Evolutionary conservation across 1,284 basidiomycete genomes (phyloP).

Genomic region (Trametes versicolor): DNA sequence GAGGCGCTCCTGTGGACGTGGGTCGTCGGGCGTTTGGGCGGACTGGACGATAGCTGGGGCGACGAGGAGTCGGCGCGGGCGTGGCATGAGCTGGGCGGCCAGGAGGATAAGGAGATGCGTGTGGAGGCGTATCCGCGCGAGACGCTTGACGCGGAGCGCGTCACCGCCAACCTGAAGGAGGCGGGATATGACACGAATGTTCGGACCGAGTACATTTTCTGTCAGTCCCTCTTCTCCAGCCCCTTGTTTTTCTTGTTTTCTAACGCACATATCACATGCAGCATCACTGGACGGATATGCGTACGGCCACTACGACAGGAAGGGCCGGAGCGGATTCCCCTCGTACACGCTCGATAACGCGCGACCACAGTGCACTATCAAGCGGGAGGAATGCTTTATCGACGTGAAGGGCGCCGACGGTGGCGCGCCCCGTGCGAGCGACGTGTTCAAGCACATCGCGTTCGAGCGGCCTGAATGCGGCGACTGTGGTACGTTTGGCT

Average conservation of each 20-base stretch:
- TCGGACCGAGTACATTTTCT: conserved; percentile 41
- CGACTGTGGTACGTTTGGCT: conserved; percentile 54
- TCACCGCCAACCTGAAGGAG: conserved; percentile 28
- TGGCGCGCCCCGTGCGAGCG: conserved; percentile 33
- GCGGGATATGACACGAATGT: conserved; percentile 33
- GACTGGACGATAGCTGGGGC: conserved; percentile 43
- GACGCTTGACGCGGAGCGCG: conserved; percentile 36
- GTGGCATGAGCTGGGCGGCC: conserved; percentile 50
- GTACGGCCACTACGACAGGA: conserved; percentile 35
- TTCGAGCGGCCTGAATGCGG: conserved; percentile 56
- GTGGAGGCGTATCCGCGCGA: conserved; percentile 30
- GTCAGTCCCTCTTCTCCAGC: conserved; percentile 27
- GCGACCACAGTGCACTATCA: conserved; percentile 33
- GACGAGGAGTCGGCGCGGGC: conserved; percentile 38
- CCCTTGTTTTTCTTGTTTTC: background rate
- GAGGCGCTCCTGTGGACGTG: conserved; percentile 56
- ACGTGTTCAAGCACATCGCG: conserved; percentile 56
- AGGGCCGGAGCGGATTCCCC: conserved; percentile 31
- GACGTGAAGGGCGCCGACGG: conserved; percentile 17
- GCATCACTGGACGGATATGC: conserved; percentile 44
- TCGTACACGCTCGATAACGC: conserved; percentile 13
- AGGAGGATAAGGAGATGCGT: conserved; percentile 29
- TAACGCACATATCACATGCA: conserved; percentile 14
- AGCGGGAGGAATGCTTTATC: conserved; percentile 39
- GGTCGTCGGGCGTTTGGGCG: conserved; percentile 47